Evolutionary conservation across 2,329 filamentous ascomycete species (phyloP), one percentile per base, ranked within the genome.

Genomic region (Venturia pyrina): DNA sequence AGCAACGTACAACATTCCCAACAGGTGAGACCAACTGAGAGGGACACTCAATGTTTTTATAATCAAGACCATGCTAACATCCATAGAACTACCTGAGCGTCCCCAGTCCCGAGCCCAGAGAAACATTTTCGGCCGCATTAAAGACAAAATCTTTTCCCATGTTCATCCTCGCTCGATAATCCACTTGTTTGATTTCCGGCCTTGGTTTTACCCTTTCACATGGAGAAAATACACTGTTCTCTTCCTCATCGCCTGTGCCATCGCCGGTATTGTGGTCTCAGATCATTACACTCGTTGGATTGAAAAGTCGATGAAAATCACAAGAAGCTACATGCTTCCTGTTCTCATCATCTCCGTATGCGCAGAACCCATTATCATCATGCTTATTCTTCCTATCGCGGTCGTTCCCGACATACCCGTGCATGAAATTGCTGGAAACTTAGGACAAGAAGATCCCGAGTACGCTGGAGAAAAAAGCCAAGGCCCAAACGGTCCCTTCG

Each of bases 41-140:
- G 0, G 86, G 88, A 17, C 87, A 37, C 46, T 7, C 46, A 7
- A n/a, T 7, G 4, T 24, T 48, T 5, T 3, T 11, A 21, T 21
- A 48, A 24, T 5, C 7, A 48, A 5, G 46, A 21, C 46, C 6
- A 15, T n/a, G 21, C 46, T 48, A 5, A n/a, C 19, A 19, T 21
- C 19, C 46, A 48, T 10, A 24, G 46, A 48, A 48, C 19, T 48
- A 4, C 46, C 21, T 24, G 46, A 21, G 6, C 46, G 21, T 21
- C 46, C 46, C 46, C 46, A n/a, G 5, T 48, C 21, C 46, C 46
- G 46, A 21, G 46, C 5, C 46, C 46, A 48, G 4, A 48, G 15
- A 21, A n/a, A 48, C 19, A 48, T n/a, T 19, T 24, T 48, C 46
- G 46, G 21, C 3, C 46, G 46, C 19, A 48, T 48, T 32, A 63